Base-by-base conservation (phyloP, 2,329 filamentous ascomycete species). In the Cercospora berteroae region DNA sequence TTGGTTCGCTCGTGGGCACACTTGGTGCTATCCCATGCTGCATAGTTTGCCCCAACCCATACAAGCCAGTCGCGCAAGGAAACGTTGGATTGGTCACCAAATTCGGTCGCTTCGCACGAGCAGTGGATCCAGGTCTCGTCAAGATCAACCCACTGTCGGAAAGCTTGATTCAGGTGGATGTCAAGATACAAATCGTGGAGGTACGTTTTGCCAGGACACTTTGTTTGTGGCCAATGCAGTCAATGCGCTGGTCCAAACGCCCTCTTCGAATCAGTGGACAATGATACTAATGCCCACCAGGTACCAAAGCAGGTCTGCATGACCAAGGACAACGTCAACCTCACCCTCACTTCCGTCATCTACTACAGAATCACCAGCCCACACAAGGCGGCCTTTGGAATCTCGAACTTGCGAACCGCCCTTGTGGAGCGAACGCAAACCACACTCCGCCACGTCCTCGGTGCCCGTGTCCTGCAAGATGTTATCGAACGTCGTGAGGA, bases 131-230 rank as follows among this genome's bases (percentile, higher is more conserved):
- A 2, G 95, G 95, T 79, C 89, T 99, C 33, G 93, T 98, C 80
- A 96, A 96, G 84, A 89, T 99, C 85, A 99, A 99, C 83, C 94
- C 94, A 3, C 88, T 98, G 64, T 94, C 91, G 75, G 95, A 99
- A 84, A 88, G 86, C 67, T 86, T 99, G 50, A 90, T 93, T 73
- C 92, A 96, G 76, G 90, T 99, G 78, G 95, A 99, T 80, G 95
- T 99, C 83, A 99, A 98, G 88, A 97, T 98, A 74, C 95, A 99
- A 83, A 97, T 97, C 72, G 93, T 96, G 56, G 90, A 99, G 84
- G 59, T 61, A 61, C 10, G 58, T 60, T 13, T 48, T 36, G 9
- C 29, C 18, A 48, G 4, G n/a, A 23, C n/a, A 48, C n/a, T 5
- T 20, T 4, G 10, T 10, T 23, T 5, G 18, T 48, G 44, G 18